A percentile compares a stretch with the other conserved stretches of the same genome.
phyloP scores from a whole-genome alignment of 2,329 filamentous ascomycete species.

The Coniosporium tulheliwenetii region DNA sequence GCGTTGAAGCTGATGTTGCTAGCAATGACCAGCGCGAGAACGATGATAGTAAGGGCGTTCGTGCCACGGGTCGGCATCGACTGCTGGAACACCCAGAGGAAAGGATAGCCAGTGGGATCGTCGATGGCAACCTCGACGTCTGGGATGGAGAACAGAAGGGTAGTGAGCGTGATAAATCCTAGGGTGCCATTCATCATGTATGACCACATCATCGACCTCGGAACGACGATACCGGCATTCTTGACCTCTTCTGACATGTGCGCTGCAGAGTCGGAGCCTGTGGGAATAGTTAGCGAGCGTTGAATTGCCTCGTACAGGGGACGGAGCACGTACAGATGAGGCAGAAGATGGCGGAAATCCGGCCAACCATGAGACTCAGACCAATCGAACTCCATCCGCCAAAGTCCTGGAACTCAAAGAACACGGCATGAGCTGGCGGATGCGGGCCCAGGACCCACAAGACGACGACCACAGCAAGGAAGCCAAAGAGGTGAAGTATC shows the following conservation, averaged over 20 bases:
- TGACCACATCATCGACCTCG: constrained; percentile 23
- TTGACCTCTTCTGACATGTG: constrained; percentile 29
- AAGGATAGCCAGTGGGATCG: constrained; percentile 17
- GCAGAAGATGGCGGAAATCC: constrained; percentile 20
- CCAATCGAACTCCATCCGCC: constrained; percentile 22
- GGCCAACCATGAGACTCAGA: constrained; percentile 22
- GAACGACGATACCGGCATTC: constrained; percentile 23
- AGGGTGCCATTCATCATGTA: constrained; percentile 19
- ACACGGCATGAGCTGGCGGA: constrained; percentile 13
- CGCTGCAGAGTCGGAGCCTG: constrained; percentile 20
- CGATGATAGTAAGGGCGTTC: constrained; percentile 10
- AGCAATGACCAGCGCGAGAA: constrained; percentile 9
- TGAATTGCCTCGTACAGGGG: background rate
- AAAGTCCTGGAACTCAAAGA: constrained; percentile 19
- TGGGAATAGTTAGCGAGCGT: too few relatives aligned
- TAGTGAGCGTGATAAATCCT: constrained; percentile 20
- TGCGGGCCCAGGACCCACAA: constrained; percentile 19
- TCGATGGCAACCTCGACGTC: constrained; percentile 12
- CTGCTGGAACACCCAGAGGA: constrained; percentile 19
- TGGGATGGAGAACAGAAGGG: constrained; percentile 18
- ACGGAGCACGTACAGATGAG: constrained; percentile 6
- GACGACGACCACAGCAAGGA: constrained; percentile 25
- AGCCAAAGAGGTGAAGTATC: constrained; percentile 26
- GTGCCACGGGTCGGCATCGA: constrained; percentile 6
- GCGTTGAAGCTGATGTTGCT: constrained; percentile 12